Evolutionary conservation across 805 yeast species (phyloP).

Genomic region (Candida qinlingensis): DNA sequence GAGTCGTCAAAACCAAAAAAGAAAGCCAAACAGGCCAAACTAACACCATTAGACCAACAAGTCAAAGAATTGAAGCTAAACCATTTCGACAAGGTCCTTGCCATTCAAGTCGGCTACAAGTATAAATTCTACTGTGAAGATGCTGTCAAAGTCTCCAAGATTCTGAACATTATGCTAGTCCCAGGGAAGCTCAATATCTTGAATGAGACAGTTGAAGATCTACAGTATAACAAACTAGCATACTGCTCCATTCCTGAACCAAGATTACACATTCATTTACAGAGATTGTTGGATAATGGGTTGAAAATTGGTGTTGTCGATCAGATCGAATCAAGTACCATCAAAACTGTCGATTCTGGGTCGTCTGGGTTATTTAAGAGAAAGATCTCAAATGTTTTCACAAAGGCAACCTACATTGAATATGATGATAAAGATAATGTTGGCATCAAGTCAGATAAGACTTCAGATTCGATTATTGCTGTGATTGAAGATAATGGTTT

Average conservation of each 20-base stretch:
- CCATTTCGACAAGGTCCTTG: constrained; percentile 63
- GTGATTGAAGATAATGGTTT: constrained; percentile 29
- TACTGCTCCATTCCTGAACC: constrained; percentile 82
- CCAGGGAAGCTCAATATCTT: constrained; percentile 61
- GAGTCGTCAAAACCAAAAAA: constrained; percentile 3
- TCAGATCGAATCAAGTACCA: constrained; percentile 77
- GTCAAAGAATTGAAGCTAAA: constrained; percentile 56
- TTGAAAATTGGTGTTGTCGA: constrained; percentile 82
- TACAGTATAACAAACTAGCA: constrained; percentile 55
- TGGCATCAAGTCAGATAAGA: constrained; percentile 25
- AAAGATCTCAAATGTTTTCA: constrained; percentile 63
- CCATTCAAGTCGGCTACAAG: constrained; percentile 89
- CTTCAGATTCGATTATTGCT: constrained; percentile 43
- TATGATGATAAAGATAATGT: constrained; percentile 33
- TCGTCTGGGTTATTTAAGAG: constrained; percentile 60
- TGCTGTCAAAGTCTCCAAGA: constrained; percentile 62
- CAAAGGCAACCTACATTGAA: constrained; percentile 80
- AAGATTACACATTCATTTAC: constrained; percentile 69
- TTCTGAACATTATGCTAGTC: constrained; percentile 64
- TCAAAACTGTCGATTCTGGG: constrained; percentile 49
- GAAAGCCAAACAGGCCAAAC: constrained; percentile 20
- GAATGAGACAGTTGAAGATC: constrained; percentile 44
- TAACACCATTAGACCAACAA: constrained; percentile 82
- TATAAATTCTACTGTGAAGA: constrained; percentile 84
- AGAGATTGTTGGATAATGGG: constrained; percentile 65